Conservation (phyloP, 768 basidiomycete species). For the Xerocomus potaroensis region DNA sequence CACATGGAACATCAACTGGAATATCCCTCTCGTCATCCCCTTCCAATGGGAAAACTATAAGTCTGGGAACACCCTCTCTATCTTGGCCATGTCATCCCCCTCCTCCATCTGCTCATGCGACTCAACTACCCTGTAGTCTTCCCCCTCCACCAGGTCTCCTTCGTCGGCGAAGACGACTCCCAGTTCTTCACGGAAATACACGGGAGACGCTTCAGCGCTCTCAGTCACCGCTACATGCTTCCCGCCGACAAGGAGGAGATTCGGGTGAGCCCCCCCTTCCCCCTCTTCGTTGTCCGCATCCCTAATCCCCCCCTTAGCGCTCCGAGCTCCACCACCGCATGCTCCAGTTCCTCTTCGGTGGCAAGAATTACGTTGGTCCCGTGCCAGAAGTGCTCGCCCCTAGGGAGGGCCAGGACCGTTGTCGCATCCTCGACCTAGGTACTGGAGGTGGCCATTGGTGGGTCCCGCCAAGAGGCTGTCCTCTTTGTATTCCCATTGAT, state of each 20-base stretch:
- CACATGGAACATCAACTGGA: slow-evolving; percentile 19
- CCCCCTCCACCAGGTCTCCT: slow-evolving; percentile 34
- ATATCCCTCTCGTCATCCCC: slow-evolving; percentile 33
- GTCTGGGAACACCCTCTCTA: slow-evolving; percentile 14
- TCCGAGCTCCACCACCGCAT: slow-evolving; percentile 60
- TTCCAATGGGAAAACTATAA: slow-evolving; percentile 29
- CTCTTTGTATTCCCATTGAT: not conserved
- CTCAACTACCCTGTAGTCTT: slow-evolving; percentile 32
- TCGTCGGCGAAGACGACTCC: slow-evolving; percentile 42
- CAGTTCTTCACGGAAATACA: slow-evolving; percentile 51
- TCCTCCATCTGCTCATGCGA: slow-evolving; percentile 19
- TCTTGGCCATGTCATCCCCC: slow-evolving; percentile 21
- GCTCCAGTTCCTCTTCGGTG: slow-evolving; percentile 61
- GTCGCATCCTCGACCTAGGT: slow-evolving; percentile 59
- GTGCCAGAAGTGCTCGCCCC: slow-evolving; percentile 49
- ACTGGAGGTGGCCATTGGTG: slow-evolving; percentile 65
- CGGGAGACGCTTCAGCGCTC: slow-evolving; percentile 50
- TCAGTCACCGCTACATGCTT: slow-evolving; percentile 56
- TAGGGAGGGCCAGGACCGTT: slow-evolving; percentile 27
- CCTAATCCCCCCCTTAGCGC: slow-evolving; percentile 40
- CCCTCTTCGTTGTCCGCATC: not conserved
- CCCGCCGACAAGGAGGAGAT: slow-evolving; percentile 66
- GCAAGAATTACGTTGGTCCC: slow-evolving; percentile 65
- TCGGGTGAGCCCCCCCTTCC: slow-evolving; percentile 39
- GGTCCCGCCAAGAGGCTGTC: slow-evolving; percentile 9